Evolutionary conservation across 257 asterid species (phyloP).

Genomic region (Dorcoceras hygrometricum): DNA sequence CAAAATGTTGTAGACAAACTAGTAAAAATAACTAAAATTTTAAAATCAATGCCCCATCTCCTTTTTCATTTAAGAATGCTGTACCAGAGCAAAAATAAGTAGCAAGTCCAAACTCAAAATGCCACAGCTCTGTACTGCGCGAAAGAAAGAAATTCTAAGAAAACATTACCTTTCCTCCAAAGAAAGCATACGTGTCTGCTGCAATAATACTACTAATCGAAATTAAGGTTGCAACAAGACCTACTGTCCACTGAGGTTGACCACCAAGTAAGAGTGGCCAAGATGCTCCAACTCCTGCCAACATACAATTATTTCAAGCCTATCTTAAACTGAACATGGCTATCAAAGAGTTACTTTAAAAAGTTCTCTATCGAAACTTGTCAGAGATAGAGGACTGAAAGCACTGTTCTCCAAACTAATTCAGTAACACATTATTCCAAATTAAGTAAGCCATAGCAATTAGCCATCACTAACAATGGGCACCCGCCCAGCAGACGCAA

Average conservation of each 20-base stretch:
- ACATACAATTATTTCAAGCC: constrained; percentile 16
- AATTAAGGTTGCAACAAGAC: constrained; percentile 91
- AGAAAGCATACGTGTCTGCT: constrained; percentile 93
- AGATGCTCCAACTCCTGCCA: constrained; percentile 59
- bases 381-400: neutral
- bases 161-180: constrained; percentile 79
- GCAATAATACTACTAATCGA: constrained; percentile 90
- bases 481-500: neutral
- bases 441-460: neutral
- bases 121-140: constrained; percentile 11
- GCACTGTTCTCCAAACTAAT: neutral
- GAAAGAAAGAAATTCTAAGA: constrained; percentile 18
- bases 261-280: constrained; percentile 97
- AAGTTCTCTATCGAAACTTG: neutral
- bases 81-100: neutral
- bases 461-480: neutral
- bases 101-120: constrained; percentile 7
- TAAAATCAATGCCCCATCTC: neutral
- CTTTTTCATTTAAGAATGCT: neutral
- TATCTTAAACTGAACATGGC: constrained; percentile 1
- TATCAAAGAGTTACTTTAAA: constrained; percentile 2
- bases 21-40: neutral
- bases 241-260: constrained; percentile 89
- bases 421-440: neutral
- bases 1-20: neutral